Evolutionary conservation across 2,329 filamentous ascomycete genomes (phyloP), one percentile per base, ranked within the genome.

Genomic region (Clonostachys byssicola): DNA sequence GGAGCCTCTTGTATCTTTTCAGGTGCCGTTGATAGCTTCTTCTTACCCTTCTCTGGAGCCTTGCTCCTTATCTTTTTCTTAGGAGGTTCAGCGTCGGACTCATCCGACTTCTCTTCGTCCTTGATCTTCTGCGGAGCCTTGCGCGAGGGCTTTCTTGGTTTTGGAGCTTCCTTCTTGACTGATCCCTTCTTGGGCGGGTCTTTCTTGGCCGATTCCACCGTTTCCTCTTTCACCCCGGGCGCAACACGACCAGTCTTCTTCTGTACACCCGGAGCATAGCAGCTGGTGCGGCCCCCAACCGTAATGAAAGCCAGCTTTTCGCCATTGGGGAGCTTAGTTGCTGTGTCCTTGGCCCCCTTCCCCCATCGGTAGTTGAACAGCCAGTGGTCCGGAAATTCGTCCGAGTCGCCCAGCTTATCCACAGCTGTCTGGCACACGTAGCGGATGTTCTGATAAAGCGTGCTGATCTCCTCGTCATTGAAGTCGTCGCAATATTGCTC

Each of bases 401-500:
- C 84, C 17, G 88, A 92, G 53, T 97, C 91, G 3, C 83, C 90
- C 6, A 96, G 76, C 23, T 84, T 74, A 43, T 88, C 88, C 17
- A 92, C 84, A 0, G 92, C 89, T 1, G 83, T 86, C 49, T 85
- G 79, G 62, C 90, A 96, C 9, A 99, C 86, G 52, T 88, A 83
- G 49, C 86, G 77, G 40, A 96, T 84, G 0, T 85, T 78, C 9
- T 83, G 73, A 63, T 94, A 85, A 3, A 99, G 73, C 38, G 73
- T 75, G 53, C 80, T 77, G 52, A 95, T 81, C 63, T 96, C 86
- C 1, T 70, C 76, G 34, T 88, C 81, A 51, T 64, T 75, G 54
- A 97, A 87, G 0, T 88, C 88, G 59, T 96, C 85, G 66, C 86
- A 90, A 68, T 95, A 95, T 62, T 96, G 90, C 63, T 96, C 92